A percentile compares a stretch with the other conserved stretches of the same genome.
These are phyloP conservation scores for Phoenix dactylifera DNA, from an alignment of 176 grass and related monocot genomes.

Conservation along the genomic window DNA sequence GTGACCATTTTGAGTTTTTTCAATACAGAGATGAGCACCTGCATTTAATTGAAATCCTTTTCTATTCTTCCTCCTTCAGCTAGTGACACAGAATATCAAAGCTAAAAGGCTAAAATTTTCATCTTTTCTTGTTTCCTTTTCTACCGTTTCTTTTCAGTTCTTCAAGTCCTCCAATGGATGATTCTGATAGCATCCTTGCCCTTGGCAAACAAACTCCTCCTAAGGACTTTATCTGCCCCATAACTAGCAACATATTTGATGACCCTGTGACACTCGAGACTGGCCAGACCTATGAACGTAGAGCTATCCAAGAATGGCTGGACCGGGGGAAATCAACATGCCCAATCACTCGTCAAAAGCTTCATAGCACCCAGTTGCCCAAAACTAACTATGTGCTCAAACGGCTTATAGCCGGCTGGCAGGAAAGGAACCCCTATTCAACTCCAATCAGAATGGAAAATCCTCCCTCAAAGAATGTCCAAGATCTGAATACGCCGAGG, in stretches of 20 bases:
- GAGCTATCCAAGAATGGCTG: constrained; percentile 70
- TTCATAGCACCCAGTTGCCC: constrained; percentile 36
- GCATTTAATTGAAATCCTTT: no score
- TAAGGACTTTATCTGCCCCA: constrained; percentile 71
- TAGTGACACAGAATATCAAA: no score
- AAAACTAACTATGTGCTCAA: constrained; percentile 73
- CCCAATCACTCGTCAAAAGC: constrained; percentile 59
- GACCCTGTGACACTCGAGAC: constrained; percentile 68
- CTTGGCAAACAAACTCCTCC: constrained; percentile 24
- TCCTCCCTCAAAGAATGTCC: constrained; percentile 15
- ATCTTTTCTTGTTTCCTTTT: not conserved
- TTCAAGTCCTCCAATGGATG: constrained; percentile 11
- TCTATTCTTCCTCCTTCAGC: no score
- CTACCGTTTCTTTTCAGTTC: not conserved
- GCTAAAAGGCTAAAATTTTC: no score
- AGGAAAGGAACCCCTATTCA: constrained; percentile 17
- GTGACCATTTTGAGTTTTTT: not conserved
- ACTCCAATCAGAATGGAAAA: constrained; percentile 9
- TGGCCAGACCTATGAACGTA: constrained; percentile 63
- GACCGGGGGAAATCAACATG: constrained; percentile 48
- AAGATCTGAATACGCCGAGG: constrained; percentile 21
- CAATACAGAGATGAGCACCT: no score
- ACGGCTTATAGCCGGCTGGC: constrained; percentile 50
- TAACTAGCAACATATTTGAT: constrained; percentile 58
- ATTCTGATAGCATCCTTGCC: constrained; percentile 12